phyloP scores from a whole-genome alignment of 106 monocot genomes.

The Allium cepa region DNA sequence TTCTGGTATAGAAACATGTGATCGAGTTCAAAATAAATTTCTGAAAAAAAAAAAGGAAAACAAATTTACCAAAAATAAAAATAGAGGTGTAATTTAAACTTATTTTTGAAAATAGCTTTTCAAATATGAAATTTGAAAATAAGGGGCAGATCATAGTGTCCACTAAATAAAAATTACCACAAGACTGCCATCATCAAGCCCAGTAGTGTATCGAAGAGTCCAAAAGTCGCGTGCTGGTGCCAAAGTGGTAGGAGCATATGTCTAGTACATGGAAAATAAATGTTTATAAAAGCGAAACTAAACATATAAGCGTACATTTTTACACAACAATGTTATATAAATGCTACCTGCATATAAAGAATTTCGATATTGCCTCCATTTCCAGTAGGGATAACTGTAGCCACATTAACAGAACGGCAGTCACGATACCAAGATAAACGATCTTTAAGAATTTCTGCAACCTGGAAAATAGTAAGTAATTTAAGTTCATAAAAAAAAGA shows the following conservation, averaged over 20 bases:
- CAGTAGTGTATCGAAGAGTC: slow-evolving; percentile 85
- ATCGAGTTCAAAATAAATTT: neutral
- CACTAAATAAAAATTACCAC: slow-evolving; percentile 35
- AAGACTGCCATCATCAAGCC: slow-evolving; percentile 81
- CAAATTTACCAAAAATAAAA: neutral
- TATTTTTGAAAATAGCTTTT: neutral
- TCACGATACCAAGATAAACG: slow-evolving; percentile 92
- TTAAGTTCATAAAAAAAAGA: neutral
- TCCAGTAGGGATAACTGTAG: slow-evolving; percentile 70
- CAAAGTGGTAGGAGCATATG: slow-evolving; percentile 94
- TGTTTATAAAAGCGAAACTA: neutral
- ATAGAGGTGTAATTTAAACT: neutral
- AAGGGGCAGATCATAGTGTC: neutral
- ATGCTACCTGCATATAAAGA: slow-evolving; percentile 89
- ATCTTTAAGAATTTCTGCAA: slow-evolving; percentile 94
- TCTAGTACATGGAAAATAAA: slow-evolving; percentile 30
- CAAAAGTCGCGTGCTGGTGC: slow-evolving; percentile 93
- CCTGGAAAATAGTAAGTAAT: slow-evolving; percentile 30
- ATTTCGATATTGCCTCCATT: slow-evolving; percentile 94
- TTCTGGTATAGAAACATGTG: neutral
- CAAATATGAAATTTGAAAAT: neutral
- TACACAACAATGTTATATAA: neutral
- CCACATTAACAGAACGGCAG: slow-evolving; percentile 75
- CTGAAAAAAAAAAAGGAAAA: neutral
- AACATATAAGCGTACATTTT: neutral